phyloP scores from a whole-genome alignment of 805 yeast species.

The Yarrowia porcina region DNA sequence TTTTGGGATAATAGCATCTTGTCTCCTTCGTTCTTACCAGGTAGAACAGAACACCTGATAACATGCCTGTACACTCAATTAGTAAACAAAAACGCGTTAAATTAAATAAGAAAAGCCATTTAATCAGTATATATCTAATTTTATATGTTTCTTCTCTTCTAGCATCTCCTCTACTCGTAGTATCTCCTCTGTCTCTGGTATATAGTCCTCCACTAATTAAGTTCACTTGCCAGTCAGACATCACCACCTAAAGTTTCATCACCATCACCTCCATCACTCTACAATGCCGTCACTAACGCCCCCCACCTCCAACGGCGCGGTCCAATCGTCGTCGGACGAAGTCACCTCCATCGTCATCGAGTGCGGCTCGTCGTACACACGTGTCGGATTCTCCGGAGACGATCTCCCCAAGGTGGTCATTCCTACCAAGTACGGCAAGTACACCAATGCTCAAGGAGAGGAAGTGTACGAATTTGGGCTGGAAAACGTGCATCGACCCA shows the following conservation, averaged over 20 bases:
- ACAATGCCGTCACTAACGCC: conserved; percentile 22
- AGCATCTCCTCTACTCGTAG: too few species aligned
- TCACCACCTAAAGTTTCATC: conserved; percentile 21
- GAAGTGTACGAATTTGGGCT: conserved; percentile 40
- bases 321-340: conserved; percentile 52
- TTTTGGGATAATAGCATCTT: too few species aligned
- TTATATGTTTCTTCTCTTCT: background rate
- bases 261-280: conserved; percentile 14
- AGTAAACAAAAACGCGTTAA: too few species aligned
- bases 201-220: background rate
- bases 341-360: conserved; percentile 88
- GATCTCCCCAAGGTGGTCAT: conserved; percentile 74
- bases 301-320: conserved; percentile 13
- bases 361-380: conserved; percentile 80
- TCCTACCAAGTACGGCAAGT: conserved; percentile 64
- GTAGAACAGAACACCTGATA: too few species aligned
- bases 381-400: conserved; percentile 90
- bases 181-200: background rate
- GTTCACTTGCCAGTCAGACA: background rate
- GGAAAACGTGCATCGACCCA: conserved; percentile 43
- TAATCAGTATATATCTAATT: too few species aligned
- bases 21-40: too few species aligned
- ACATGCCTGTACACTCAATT: too few species aligned
- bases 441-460: conserved; percentile 24
- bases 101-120: too few species aligned